Conservation (phyloP, 2,329 filamentous ascomycete genomes). For the Neodidymelliopsis sp. region DNA sequence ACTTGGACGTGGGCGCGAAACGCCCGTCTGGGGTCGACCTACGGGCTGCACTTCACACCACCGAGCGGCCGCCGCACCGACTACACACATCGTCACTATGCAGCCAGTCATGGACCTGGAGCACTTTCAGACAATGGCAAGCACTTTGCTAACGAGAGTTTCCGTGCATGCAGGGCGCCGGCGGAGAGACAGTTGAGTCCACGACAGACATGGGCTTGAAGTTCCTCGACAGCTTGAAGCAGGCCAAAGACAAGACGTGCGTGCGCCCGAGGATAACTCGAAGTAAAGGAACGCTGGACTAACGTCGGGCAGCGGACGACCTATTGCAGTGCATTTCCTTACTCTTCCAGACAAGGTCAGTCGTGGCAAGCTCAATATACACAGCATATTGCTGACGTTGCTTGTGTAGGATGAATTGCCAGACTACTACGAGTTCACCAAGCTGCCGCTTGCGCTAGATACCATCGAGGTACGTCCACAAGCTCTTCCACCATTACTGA, state of each 20-base stretch:
- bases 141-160: slow-evolving; percentile 37
- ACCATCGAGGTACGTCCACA: slow-evolving; percentile 68
- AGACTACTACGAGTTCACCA: slow-evolving; percentile 79
- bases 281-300: slow-evolving; percentile 21
- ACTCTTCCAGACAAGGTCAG: slow-evolving; percentile 67
- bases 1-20: slow-evolving; percentile 42
- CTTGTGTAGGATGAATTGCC: slow-evolving; percentile 63
- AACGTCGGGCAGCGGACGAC: slow-evolving; percentile 63
- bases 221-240: slow-evolving; percentile 77
- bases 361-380: too few species aligned
- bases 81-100: slow-evolving; percentile 22
- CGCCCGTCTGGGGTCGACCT: slow-evolving; percentile 37
- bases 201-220: slow-evolving; percentile 75
- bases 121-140: neutral
- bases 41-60: slow-evolving; percentile 39
- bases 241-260: slow-evolving; percentile 83
- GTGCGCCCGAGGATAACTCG: slow-evolving; percentile 38
- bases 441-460: slow-evolving; percentile 79
- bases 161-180: slow-evolving; percentile 35
- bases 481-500: neutral
- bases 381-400: slow-evolving; percentile 28
- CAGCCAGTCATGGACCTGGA: slow-evolving; percentile 12
- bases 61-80: slow-evolving; percentile 28
- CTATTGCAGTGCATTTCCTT: slow-evolving; percentile 78
- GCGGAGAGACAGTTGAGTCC: slow-evolving; percentile 67